These are phyloP conservation scores for Podosphaera xanthii DNA, from an alignment of 2,329 filamentous ascomycete species.

Conservation along the genomic window DNA sequence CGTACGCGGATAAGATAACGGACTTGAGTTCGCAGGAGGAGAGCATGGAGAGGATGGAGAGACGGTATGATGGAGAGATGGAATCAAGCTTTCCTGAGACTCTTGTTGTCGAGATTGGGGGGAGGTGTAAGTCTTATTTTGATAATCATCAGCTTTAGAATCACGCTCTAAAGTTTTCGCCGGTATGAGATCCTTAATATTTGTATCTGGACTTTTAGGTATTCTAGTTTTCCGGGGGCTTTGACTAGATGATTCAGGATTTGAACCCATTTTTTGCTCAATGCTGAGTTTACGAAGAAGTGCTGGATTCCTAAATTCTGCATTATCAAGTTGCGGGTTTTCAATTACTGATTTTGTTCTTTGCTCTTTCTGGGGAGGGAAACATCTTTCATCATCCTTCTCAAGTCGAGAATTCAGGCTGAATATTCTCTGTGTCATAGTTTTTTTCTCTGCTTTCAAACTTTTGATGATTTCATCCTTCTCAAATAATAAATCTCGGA, in stretches of 20 bases:
- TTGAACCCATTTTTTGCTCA: constrained; percentile 30
- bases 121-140: background rate
- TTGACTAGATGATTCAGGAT: constrained; percentile 21
- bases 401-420: constrained; percentile 12
- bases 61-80: constrained; percentile 8
- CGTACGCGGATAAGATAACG: constrained; percentile 4
- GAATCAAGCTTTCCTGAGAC: constrained; percentile 8
- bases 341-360: constrained; percentile 22
- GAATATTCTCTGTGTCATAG: constrained; percentile 12
- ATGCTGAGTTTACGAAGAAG: constrained; percentile 31
- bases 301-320: constrained; percentile 19
- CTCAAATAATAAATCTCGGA: constrained; percentile 26
- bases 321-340: constrained; percentile 31
- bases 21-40: constrained; percentile 4
- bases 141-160: background rate
- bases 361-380: constrained; percentile 22
- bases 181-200: too few species aligned
- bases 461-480: constrained; percentile 18
- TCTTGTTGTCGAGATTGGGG: constrained; percentile 3
- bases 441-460: constrained; percentile 14
- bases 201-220: too few species aligned
- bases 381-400: constrained; percentile 14
- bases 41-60: background rate
- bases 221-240: background rate
- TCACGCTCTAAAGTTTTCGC: too few species aligned